Conservation (phyloP, 2,329 filamentous ascomycete species). For the Blastomyces percursus region DNA sequence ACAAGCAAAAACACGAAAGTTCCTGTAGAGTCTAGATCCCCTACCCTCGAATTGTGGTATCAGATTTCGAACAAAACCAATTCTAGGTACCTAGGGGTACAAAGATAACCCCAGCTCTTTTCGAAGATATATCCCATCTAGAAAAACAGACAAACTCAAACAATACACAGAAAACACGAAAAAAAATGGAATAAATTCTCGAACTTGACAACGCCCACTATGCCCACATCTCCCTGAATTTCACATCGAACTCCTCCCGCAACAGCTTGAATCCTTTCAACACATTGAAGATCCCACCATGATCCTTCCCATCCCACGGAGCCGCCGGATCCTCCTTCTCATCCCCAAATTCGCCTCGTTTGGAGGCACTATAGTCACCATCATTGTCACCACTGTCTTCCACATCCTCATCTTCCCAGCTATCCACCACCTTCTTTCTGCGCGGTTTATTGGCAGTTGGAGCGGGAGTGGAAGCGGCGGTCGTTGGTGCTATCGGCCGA, state of each 20-base stretch:
- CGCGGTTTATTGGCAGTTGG: not conserved
- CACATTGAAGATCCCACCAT: slow-evolving; percentile 17
- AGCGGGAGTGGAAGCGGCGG: not conserved
- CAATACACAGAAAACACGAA: not conserved
- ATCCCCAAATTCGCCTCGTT: not conserved
- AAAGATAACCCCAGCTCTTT: not conserved
- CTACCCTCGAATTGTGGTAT: too few species aligned
- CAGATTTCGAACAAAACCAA: not conserved
- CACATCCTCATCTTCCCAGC: slow-evolving; percentile 16
- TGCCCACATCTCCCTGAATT: slow-evolving; percentile 20
- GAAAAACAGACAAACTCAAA: not conserved
- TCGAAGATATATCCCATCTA: not conserved
- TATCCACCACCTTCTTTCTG: slow-evolving; percentile 15
- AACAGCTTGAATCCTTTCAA: slow-evolving; percentile 23
- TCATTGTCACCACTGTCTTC: slow-evolving; percentile 11
- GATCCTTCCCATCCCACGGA: slow-evolving; percentile 9
- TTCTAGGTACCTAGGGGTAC: not conserved
- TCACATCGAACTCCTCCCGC: slow-evolving; percentile 24
- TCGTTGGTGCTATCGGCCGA: not conserved
- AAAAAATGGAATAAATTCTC: not conserved
- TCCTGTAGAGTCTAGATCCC: too few species aligned
- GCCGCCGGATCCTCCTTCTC: not conserved
- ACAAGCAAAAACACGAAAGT: too few species aligned
- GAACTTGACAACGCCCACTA: not conserved
- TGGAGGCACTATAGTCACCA: slow-evolving; percentile 7